A percentile compares a stretch with the other conserved stretches of the same genome.
These are phyloP conservation scores for Wickerhamiella galacta DNA, from an alignment of 805 yeast species.

Conservation along the genomic window DNA sequence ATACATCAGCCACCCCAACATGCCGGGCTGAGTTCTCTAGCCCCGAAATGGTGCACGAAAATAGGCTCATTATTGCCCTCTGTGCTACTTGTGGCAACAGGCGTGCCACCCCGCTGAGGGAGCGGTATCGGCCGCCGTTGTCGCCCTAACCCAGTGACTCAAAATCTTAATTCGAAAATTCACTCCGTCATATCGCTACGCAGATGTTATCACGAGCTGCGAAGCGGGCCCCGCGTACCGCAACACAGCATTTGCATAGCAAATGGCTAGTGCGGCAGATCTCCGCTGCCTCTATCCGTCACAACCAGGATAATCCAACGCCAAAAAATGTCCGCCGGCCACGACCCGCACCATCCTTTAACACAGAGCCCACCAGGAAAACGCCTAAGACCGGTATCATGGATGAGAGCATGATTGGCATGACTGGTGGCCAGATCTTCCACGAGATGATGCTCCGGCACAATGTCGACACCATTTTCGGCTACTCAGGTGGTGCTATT, in stretches of 20 bases:
- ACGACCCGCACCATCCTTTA: constrained; percentile 24
- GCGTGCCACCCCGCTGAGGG: too few relatives aligned
- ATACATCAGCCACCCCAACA: too few relatives aligned
- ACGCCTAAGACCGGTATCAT: constrained; percentile 12
- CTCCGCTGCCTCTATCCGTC: neutral
- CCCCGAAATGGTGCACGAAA: too few relatives aligned
- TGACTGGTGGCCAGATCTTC: constrained; percentile 96
- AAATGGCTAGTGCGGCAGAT: neutral
- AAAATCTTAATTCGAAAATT: too few relatives aligned
- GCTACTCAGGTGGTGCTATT: constrained; percentile 98
- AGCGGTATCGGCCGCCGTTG: too few relatives aligned
- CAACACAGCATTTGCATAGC: neutral
- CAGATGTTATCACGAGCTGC: neutral
- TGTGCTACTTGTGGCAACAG: too few relatives aligned
- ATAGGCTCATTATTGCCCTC: too few relatives aligned
- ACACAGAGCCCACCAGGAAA: constrained; percentile 11
- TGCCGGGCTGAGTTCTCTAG: too few relatives aligned
- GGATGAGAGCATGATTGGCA: constrained; percentile 72
- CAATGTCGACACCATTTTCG: constrained; percentile 87
- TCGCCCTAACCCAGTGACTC: too few relatives aligned
- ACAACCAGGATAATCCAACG: constrained; percentile 1
- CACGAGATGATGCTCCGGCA: constrained; percentile 98
- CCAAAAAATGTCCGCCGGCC: constrained; percentile 15
- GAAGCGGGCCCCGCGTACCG: neutral
- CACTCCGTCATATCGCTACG: too few relatives aligned